Percentiles rank a stretch among this genome's conserved stretches.
phyloP scores from a whole-genome alignment of 208 protist genomes.

The Naegleria fowleri region DNA sequence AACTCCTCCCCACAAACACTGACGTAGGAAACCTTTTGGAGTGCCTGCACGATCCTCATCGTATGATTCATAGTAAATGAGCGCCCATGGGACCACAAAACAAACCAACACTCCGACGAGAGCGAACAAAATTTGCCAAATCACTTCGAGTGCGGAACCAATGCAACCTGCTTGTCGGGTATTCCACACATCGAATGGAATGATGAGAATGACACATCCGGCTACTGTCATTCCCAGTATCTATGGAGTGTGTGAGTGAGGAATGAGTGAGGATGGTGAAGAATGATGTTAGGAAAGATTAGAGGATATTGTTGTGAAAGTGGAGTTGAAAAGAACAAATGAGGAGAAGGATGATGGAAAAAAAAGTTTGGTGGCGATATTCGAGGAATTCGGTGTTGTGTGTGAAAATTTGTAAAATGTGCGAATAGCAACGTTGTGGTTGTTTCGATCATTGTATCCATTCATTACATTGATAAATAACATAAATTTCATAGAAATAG shows the following conservation, averaged over 20 bases:
- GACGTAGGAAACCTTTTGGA: neutral
- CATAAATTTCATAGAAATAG: no score
- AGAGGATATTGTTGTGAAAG: no score
- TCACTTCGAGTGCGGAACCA: neutral
- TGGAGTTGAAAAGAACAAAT: no score
- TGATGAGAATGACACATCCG: neutral
- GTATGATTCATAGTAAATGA: neutral
- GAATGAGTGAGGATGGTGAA: no score
- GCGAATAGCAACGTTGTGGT: no score
- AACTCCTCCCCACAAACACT: neutral
- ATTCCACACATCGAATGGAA: constrained; percentile 2
- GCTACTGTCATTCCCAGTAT: constrained; percentile 6
- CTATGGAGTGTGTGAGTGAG: neutral
- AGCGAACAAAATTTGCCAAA: constrained; percentile 24
- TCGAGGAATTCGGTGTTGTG: no score
- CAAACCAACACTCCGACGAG: neutral
- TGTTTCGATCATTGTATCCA: no score
- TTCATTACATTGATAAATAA: no score
- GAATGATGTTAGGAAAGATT: no score
- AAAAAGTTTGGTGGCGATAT: no score
- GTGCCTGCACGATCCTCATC: neutral
- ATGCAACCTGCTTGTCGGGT: neutral
- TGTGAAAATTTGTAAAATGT: no score
- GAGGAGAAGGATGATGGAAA: no score
- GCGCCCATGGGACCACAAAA: neutral